A percentile compares a stretch with the other conserved stretches of the same genome.
phyloP scores from a whole-genome alignment of 495 filamentous ascomycete species.

The Talaromyces adpressus region DNA sequence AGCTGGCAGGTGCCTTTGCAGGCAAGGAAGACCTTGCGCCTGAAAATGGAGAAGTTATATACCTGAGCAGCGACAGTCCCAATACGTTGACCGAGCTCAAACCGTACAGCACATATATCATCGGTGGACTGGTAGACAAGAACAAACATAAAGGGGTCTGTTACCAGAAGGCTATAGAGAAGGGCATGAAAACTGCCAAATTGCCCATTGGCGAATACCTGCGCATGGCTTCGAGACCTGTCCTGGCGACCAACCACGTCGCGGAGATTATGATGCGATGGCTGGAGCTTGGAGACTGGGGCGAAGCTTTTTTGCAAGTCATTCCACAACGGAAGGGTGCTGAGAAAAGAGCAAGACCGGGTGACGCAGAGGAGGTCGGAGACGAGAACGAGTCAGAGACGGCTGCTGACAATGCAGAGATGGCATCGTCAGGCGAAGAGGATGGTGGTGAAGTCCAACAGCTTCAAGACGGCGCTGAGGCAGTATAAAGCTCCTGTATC shows the following conservation, averaged over 20 bases:
- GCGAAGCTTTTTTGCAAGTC: slow-evolving; percentile 73
- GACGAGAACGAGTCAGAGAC: slow-evolving; percentile 17
- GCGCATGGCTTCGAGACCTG: slow-evolving; percentile 73
- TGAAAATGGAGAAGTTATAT: slow-evolving; percentile 60
- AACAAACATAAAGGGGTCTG: slow-evolving; percentile 93
- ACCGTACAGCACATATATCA: slow-evolving; percentile 82
- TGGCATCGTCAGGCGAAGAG: slow-evolving; percentile 17
- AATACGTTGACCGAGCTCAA: slow-evolving; percentile 73
- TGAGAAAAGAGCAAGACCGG: slow-evolving; percentile 15
- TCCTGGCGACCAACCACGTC: slow-evolving; percentile 91
- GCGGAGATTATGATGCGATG: slow-evolving; percentile 92
- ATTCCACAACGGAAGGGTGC: slow-evolving; percentile 83
- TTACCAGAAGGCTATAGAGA: slow-evolving; percentile 69
- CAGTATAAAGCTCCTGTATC: not conserved
- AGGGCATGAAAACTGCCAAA: slow-evolving; percentile 77
- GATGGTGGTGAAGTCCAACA: slow-evolving; percentile 17
- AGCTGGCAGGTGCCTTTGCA: slow-evolving; percentile 47
- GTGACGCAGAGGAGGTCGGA: slow-evolving; percentile 9
- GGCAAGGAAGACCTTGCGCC: slow-evolving; percentile 31
- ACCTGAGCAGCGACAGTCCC: slow-evolving; percentile 80
- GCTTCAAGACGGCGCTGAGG: not conserved
- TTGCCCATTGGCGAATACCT: slow-evolving; percentile 90
- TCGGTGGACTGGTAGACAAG: slow-evolving; percentile 90
- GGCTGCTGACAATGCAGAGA: slow-evolving; percentile 18
- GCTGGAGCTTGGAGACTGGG: slow-evolving; percentile 86